Evolutionary conservation across 208 protist genomes (phyloP).

Genomic region (Polymyxa betae): DNA sequence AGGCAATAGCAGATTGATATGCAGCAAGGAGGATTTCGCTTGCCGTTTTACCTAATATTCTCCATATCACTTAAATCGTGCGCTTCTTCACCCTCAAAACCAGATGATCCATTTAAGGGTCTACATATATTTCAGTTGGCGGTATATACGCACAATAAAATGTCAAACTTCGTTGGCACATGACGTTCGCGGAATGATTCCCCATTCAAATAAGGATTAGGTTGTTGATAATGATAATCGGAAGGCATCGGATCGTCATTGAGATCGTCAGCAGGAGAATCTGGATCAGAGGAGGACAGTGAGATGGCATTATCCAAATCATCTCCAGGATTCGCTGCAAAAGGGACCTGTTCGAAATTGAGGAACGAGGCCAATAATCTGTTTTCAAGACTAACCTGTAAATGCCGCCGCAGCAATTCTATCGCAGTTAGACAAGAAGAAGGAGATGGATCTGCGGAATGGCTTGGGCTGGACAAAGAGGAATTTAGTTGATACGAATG

Average conservation of each 20-base stretch:
- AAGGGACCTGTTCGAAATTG: background rate
- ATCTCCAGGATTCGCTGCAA: background rate
- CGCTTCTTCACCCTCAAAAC: slow-evolving; percentile 6
- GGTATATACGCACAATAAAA: background rate
- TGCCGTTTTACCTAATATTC: background rate
- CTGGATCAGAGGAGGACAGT: background rate
- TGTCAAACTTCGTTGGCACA: background rate
- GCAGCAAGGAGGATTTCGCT: background rate
- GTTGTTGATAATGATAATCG: background rate
- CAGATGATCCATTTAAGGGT: background rate
- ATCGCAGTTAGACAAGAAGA: background rate
- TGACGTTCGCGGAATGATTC: background rate
- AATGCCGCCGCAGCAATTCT: slow-evolving; percentile 7
- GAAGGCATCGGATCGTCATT: background rate
- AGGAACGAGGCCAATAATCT: background rate
- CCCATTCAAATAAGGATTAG: background rate
- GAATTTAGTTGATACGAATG: slow-evolving; percentile 25
- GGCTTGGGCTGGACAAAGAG: background rate
- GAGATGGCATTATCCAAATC: background rate
- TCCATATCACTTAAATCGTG: background rate
- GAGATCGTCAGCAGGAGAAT: background rate
- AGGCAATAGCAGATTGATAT: background rate
- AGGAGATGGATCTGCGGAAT: background rate
- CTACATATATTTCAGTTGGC: background rate
- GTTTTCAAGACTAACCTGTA: background rate